These are phyloP conservation scores for Magnusiomyces suaveolens DNA, from an alignment of 1,139 yeast species.

Conservation along the genomic window DNA sequence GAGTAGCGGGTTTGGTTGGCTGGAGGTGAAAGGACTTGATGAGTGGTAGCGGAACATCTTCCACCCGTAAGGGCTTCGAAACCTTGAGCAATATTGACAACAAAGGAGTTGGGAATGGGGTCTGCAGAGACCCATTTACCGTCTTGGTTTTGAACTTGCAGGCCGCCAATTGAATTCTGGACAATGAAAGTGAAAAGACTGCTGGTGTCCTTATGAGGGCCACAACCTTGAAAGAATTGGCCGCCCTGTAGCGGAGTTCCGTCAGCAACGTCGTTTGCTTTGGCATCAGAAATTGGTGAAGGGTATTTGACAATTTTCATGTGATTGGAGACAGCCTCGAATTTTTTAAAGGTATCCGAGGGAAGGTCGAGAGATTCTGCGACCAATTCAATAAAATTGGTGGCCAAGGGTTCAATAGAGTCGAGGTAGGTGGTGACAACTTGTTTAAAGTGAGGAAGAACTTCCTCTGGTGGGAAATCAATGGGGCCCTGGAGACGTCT, in stretches of 20 bases:
- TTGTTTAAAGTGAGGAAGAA: slow-evolving; percentile 44
- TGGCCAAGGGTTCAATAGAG: slow-evolving; percentile 41
- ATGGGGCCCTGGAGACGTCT: slow-evolving; percentile 57
- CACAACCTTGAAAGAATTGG: slow-evolving; percentile 48
- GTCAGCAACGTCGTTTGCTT: too few relatives aligned
- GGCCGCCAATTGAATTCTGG: slow-evolving; percentile 46
- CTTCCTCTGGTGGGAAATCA: slow-evolving; percentile 44
- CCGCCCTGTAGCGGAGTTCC: slow-evolving; percentile 19
- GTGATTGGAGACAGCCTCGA: slow-evolving; percentile 38
- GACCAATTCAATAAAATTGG: slow-evolving; percentile 39
- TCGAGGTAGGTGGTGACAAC: slow-evolving; percentile 39
- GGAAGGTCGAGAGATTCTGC: slow-evolving; percentile 48
- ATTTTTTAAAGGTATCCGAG: slow-evolving; percentile 38
- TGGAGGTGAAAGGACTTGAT: slow-evolving; percentile 52
- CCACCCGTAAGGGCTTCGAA: slow-evolving; percentile 35
- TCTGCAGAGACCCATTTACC: slow-evolving; percentile 52
- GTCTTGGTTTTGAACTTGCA: slow-evolving; percentile 53
- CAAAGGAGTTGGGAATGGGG: slow-evolving; percentile 29
- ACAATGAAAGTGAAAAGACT: slow-evolving; percentile 52
- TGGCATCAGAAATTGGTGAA: slow-evolving; percentile 14
- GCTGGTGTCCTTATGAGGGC: slow-evolving; percentile 60
- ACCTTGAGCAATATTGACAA: slow-evolving; percentile 35
- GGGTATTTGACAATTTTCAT: slow-evolving; percentile 34
- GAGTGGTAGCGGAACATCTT: slow-evolving; percentile 49
- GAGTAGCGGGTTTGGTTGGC: slow-evolving; percentile 31